Percentiles rank a stretch among this genome's conserved stretches.
phyloP scores from a whole-genome alignment of 2,329 filamentous ascomycete species.

The Ceratocystiopsis sp. region DNA sequence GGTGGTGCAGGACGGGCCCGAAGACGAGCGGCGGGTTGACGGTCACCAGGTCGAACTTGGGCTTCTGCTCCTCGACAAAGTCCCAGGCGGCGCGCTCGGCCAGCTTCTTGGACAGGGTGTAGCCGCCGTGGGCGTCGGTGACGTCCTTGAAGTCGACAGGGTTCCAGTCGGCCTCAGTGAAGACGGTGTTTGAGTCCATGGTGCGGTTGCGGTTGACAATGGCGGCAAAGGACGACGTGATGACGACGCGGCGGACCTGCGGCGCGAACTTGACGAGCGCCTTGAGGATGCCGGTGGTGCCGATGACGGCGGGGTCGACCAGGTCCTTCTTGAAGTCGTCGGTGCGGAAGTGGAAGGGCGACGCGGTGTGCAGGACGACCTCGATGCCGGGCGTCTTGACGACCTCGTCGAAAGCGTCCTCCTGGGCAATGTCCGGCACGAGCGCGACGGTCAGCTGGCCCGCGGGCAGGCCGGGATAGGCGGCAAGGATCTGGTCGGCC shows the following conservation, averaged over 20 bases:
- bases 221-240: constrained; percentile 40
- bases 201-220: constrained; percentile 24
- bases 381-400: constrained; percentile 31
- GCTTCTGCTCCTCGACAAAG: constrained; percentile 26
- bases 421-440: constrained; percentile 61
- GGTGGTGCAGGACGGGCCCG: constrained; percentile 33
- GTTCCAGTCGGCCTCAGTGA: constrained; percentile 31
- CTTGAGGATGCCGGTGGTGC: constrained; percentile 52
- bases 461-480: constrained; percentile 24
- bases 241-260: constrained; percentile 51
- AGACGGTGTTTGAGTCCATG: constrained; percentile 20
- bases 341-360: constrained; percentile 38
- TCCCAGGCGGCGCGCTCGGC: constrained; percentile 36
- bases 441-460: constrained; percentile 35
- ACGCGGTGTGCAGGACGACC: constrained; percentile 43
- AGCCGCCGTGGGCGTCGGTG: constrained; percentile 20
- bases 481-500: constrained; percentile 31
- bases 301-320: constrained; percentile 39
- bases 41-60: constrained; percentile 32
- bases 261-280: constrained; percentile 44
- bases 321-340: constrained; percentile 34
- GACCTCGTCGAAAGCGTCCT: constrained; percentile 55
- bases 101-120: constrained; percentile 35
- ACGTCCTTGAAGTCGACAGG: constrained; percentile 26
- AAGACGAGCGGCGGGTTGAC: constrained; percentile 38